These are phyloP conservation scores for Alnus glutinosa DNA, from an alignment of 306 rosid genomes.

Conservation along the genomic window DNA sequence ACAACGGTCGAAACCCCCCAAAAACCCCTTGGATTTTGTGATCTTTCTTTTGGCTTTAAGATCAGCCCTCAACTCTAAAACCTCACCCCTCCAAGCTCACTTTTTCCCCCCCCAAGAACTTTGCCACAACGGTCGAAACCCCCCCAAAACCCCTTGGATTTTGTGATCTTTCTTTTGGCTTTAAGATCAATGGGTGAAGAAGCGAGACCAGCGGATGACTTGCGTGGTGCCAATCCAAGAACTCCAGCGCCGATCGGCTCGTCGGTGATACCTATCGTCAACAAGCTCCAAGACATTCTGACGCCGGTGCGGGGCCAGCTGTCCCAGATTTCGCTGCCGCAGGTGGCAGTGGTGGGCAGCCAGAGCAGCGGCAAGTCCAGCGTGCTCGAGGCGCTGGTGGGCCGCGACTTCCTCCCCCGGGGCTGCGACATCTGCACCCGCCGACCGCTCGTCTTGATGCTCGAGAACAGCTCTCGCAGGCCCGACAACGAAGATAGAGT, in stretches of 20 bases:
- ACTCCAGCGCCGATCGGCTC: constrained; percentile 46
- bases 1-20: too few species aligned
- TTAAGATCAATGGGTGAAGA: constrained; percentile 26
- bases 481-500: constrained; percentile 42
- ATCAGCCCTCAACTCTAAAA: not conserved
- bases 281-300: constrained; percentile 95
- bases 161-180: not conserved
- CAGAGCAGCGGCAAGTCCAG: constrained; percentile 99
- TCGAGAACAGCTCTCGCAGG: constrained; percentile 35
- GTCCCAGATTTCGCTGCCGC: constrained; percentile 89
- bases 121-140: too few species aligned
- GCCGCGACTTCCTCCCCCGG: constrained; percentile 96
- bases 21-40: too few species aligned
- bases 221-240: not conserved
- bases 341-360: constrained; percentile 96
- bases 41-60: not conserved
- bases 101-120: too few species aligned
- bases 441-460: constrained; percentile 85
- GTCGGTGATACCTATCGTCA: constrained; percentile 81
- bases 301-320: constrained; percentile 76
- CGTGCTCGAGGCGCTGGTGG: constrained; percentile 93
- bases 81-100: too few species aligned
- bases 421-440: constrained; percentile 94
- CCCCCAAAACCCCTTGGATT: too few species aligned
- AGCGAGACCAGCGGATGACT: not conserved